These are phyloP conservation scores for Auriscalpium orientale DNA, from an alignment of 768 basidiomycete species.

Conservation along the genomic window DNA sequence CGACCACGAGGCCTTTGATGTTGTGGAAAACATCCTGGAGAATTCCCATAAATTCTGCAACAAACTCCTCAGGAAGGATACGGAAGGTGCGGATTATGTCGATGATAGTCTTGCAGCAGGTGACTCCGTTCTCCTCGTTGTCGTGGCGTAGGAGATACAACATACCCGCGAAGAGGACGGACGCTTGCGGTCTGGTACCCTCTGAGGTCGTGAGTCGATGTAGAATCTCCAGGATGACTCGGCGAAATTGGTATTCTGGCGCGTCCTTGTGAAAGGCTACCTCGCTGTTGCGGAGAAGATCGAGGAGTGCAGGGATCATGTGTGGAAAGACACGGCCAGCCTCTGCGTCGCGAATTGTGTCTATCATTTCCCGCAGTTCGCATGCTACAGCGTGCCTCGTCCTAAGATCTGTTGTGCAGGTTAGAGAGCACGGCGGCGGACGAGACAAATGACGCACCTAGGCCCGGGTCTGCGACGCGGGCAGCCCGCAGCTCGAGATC, in stretches of 20 bases:
- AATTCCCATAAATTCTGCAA: slow-evolving; percentile 72
- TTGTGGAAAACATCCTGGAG: slow-evolving; percentile 75
- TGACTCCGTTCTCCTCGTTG: slow-evolving; percentile 92
- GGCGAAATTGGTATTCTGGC: slow-evolving; percentile 75
- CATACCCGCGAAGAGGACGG: slow-evolving; percentile 69
- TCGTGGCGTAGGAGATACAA: slow-evolving; percentile 78
- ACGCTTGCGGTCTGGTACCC: slow-evolving; percentile 58
- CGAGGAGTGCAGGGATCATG: slow-evolving; percentile 66
- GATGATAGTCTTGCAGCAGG: slow-evolving; percentile 85
- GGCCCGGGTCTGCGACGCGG: slow-evolving; percentile 66
- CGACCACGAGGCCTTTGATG: slow-evolving; percentile 62
- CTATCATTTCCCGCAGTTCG: slow-evolving; percentile 77
- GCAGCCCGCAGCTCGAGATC: slow-evolving; percentile 69
- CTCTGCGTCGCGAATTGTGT: slow-evolving; percentile 70
- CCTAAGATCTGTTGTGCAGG: slow-evolving; percentile 46
- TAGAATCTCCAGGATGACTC: slow-evolving; percentile 80
- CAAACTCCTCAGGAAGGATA: slow-evolving; percentile 59
- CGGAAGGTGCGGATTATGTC: slow-evolving; percentile 81
- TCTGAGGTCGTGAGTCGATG: slow-evolving; percentile 84
- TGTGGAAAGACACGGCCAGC: slow-evolving; percentile 60
- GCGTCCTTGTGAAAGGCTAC: slow-evolving; percentile 60
- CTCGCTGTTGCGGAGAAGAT: slow-evolving; percentile 63
- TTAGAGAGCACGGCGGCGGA: too few relatives aligned
- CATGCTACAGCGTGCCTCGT: slow-evolving; percentile 63
- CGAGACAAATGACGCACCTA: slow-evolving; percentile 38